Evolutionary conservation across 371 early-diverging fungal species (phyloP).

Genomic region (Mucor ambiguus): DNA sequence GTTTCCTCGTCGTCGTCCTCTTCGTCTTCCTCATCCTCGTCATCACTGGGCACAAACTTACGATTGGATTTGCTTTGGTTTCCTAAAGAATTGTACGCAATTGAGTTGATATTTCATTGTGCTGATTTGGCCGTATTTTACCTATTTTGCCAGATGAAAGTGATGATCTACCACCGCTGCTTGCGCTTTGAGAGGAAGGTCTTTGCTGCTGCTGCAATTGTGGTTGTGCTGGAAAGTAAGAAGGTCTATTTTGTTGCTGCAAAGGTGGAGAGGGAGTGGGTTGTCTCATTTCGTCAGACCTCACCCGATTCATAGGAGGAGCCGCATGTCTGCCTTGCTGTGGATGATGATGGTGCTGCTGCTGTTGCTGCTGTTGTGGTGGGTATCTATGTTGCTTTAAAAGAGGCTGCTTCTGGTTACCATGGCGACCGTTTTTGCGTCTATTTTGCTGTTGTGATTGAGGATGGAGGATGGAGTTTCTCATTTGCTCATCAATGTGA

Average conservation of each 20-base stretch:
- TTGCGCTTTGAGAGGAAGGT: slow-evolving; percentile 13
- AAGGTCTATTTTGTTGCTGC: slow-evolving; percentile 12
- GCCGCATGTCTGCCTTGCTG: slow-evolving; percentile 7
- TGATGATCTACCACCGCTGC: slow-evolving; percentile 12
- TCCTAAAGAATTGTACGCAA: neutral
- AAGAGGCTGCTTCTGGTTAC: slow-evolving; percentile 8
- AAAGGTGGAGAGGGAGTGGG: slow-evolving; percentile 1
- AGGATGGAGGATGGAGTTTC: slow-evolving; percentile 30
- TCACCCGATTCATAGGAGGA: slow-evolving; percentile 17
- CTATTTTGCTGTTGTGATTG: slow-evolving; percentile 16
- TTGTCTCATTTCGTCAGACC: slow-evolving; percentile 21
- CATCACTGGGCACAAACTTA: slow-evolving; percentile 34
- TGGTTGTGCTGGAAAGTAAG: slow-evolving; percentile 1
- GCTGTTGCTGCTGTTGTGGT: slow-evolving; percentile 1
- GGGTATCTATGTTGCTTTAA: slow-evolving; percentile 21
- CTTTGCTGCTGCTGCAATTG: slow-evolving; percentile 2
- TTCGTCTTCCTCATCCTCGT: slow-evolving; percentile 31
- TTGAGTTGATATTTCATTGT: neutral
- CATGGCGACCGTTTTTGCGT: slow-evolving; percentile 5
- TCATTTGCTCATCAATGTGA: slow-evolving; percentile 42
- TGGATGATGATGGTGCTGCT: slow-evolving; percentile 8
- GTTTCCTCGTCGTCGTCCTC: slow-evolving; percentile 9
- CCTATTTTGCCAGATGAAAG: slow-evolving; percentile 23
- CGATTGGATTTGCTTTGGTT: slow-evolving; percentile 13
- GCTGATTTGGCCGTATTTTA: neutral